Percentiles rank a stretch among this genome's conserved stretches.
phyloP scores from a whole-genome alignment of 2,329 filamentous ascomycete species.

The Lachnellula willkommii region DNA sequence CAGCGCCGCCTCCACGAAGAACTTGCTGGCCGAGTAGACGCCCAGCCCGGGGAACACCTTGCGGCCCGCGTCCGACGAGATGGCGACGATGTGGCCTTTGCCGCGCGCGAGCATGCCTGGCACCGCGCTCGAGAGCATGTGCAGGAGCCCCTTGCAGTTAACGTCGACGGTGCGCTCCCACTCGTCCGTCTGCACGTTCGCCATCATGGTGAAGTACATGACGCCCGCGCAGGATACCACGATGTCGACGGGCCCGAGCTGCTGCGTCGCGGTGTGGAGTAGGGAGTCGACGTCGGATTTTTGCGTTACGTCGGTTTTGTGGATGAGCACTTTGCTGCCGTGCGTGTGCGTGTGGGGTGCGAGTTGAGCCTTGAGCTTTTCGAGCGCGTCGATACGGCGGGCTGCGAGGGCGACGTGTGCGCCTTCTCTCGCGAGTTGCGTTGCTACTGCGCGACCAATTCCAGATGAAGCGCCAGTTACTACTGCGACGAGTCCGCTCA shows the following conservation, averaged over 20 bases:
- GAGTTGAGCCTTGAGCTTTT: slow-evolving; percentile 59
- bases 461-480: slow-evolving; percentile 77
- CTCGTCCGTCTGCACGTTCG: slow-evolving; percentile 65
- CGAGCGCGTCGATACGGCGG: slow-evolving; percentile 63
- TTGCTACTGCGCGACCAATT: slow-evolving; percentile 70
- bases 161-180: slow-evolving; percentile 81
- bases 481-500: slow-evolving; percentile 66
- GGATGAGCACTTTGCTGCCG: slow-evolving; percentile 61
- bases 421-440: slow-evolving; percentile 63
- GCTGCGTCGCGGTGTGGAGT: slow-evolving; percentile 50
- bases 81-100: slow-evolving; percentile 69
- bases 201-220: slow-evolving; percentile 89
- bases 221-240: slow-evolving; percentile 77
- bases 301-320: slow-evolving; percentile 68
- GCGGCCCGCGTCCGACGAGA: slow-evolving; percentile 75
- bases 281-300: slow-evolving; percentile 61
- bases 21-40: slow-evolving; percentile 78
- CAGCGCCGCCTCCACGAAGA: slow-evolving; percentile 80
- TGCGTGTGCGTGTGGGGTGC: slow-evolving; percentile 33
- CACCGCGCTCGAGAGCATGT: slow-evolving; percentile 64
- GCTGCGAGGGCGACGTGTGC: slow-evolving; percentile 68
- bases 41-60: slow-evolving; percentile 78
- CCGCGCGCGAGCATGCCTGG: slow-evolving; percentile 67
- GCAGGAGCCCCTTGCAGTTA: slow-evolving; percentile 77
- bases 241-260: slow-evolving; percentile 70